Base-by-base conservation (phyloP, 2,329 filamentous ascomycete genomes). In the Epichloe brachyelytri region DNA sequence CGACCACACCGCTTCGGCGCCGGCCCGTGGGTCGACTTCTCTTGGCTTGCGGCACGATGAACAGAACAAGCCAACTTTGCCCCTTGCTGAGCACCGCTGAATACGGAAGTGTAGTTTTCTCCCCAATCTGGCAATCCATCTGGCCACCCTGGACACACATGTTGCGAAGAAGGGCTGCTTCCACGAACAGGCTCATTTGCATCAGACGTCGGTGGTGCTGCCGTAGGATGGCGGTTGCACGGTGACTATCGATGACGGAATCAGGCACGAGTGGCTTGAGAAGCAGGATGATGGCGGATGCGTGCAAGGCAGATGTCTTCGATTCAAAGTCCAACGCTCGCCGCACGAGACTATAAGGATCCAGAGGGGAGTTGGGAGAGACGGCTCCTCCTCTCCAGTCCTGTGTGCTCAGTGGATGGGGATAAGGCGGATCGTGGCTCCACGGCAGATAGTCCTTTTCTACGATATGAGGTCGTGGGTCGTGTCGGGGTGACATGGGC, bases 191-290 rank as follows among this genome's bases (percentile, higher is more conserved):
- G 22, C 71, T 68, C 73, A 83, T 78, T 48, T 68, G 68, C 69
- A 76, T 78, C 1, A 84, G 73, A 0, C 80, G 77, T 5, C 69
- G 65, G 57, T 84, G 79, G 49, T 83, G 78, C 53, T 82, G 78
- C 8, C 75, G 71, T 1, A 84, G 63, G 26, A 83, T 74, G 12
- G 76, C 76, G 4, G 68, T 65, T 2, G 79, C 78, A 55, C 79
- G 78, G 53, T 77, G 66, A 11, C 66, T 58, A 57, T 82, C 78
- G 37, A 84, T 77, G 17, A 80, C 66, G 8, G 68, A 66, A 0
- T 73, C 66, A 0, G 79, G 76, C 1, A 83, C 66, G 0, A 83
- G 70, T 0, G 79, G 79, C 39, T 73, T 72, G 0, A 84, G 68
- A 0, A 83, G 70, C 3, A 84, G 71, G 5, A 83, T 62, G 57